Evolutionary conservation across 305 asterid genomes (phyloP), one percentile per base, ranked within the genome.

Genomic region (Fraxinus sp.): DNA sequence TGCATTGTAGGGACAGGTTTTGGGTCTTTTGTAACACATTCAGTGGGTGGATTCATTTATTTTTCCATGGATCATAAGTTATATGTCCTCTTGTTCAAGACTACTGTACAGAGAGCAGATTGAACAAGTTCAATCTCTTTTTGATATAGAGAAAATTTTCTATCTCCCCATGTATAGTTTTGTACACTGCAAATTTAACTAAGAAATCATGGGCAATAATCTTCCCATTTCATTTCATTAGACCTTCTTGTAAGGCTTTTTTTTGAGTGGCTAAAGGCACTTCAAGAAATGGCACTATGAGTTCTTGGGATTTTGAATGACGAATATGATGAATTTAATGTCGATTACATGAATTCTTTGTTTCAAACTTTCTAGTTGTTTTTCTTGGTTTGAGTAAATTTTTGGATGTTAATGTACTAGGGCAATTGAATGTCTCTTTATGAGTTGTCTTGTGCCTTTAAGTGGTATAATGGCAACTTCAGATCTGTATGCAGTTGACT

Each of bases 21-120:
- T 90, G 98, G 98, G 35, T 95, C 98, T 78, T 95, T 95, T 89
- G 98, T 95, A 41, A 95, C 98, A 32, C 96, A 95, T 79, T 93
- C 97, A 82, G 94, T 93, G 33, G 98, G 98, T 83, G 98, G 97
- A 4, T 95, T 95, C 85, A 88, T 95, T 89, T 95, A 93, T 79
- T 93, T 95, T 86, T 95, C 97, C 26, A 90, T 95, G 96, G 98
- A 95, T 92, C 97, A 91, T 66, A 95, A 93, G 92, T 77, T 93
- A 36, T 88, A 95, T 80, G 75, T 93, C 81, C 95, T 95, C 70
- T 89, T 95, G 83, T 95, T 95, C 91, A 95, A 93, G 92, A 95
- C 98, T 71, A 87, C 93, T 78, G 98, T 95, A 87, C 96, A 92
- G 81, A 92, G 91, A 88, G 95, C 94, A 41, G 94, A 89, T 41